These are phyloP conservation scores for Solanum hybrid DNA, from an alignment of 305 asterid genomes.

Conservation along the genomic window DNA sequence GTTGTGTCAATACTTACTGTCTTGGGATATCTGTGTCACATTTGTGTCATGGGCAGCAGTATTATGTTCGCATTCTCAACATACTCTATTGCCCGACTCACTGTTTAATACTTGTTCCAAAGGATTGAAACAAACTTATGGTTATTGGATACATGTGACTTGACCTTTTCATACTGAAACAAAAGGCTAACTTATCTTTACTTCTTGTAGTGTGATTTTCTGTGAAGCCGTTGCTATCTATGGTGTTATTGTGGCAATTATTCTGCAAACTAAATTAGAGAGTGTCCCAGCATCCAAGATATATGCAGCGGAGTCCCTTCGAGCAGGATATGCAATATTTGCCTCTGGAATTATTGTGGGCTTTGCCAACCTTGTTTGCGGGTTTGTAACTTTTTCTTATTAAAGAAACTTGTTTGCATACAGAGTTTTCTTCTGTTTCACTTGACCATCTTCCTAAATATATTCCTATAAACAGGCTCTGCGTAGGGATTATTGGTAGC, in stretches of 20 bases:
- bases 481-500: constrained; percentile 97
- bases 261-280: constrained; percentile 95
- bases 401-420: neutral
- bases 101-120: neutral
- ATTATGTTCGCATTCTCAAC: neutral
- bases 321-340: constrained; percentile 97
- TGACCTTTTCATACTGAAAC: neutral
- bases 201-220: constrained; percentile 68
- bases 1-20: neutral
- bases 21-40: neutral
- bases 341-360: constrained; percentile 97
- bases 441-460: neutral
- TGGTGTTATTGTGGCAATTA: constrained; percentile 96
- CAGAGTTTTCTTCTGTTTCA: neutral
- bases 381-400: constrained; percentile 18
- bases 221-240: constrained; percentile 99
- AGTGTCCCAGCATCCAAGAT: constrained; percentile 66
- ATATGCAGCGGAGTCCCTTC: constrained; percentile 74
- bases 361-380: constrained; percentile 94
- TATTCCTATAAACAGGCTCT: constrained; percentile 35
- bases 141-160: neutral
- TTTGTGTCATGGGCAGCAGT: neutral
- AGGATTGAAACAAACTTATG: neutral
- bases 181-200: neutral
- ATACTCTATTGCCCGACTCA: neutral